Conservation (phyloP, 2,329 filamentous ascomycete genomes). For the Leptoxyphium fumago region DNA sequence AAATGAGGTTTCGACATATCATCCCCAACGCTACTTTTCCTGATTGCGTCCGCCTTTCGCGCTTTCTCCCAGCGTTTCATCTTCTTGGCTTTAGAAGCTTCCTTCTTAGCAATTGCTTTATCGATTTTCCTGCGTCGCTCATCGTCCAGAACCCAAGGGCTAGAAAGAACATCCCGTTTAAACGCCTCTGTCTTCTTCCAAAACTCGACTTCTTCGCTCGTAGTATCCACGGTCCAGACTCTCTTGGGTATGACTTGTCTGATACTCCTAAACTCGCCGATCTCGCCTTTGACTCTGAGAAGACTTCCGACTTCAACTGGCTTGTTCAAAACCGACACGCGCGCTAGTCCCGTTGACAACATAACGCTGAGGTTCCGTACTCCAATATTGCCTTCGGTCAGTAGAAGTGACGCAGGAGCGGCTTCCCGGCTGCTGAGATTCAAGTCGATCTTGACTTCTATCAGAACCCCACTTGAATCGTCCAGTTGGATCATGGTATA, state of each 20-base stretch:
- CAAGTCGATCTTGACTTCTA: slow-evolving; percentile 40
- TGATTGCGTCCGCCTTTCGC: slow-evolving; percentile 15
- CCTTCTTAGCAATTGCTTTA: slow-evolving; percentile 18
- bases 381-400: slow-evolving; percentile 21
- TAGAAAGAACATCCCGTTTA: slow-evolving; percentile 33
- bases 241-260: slow-evolving; percentile 43
- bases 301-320: slow-evolving; percentile 32
- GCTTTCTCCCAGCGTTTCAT: slow-evolving; percentile 20
- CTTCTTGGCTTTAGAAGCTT: slow-evolving; percentile 20
- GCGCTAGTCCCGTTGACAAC: slow-evolving; percentile 25
- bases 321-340: slow-evolving; percentile 25
- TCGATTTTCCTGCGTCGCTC: slow-evolving; percentile 30
- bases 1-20: slow-evolving; percentile 2
- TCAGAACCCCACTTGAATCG: slow-evolving; percentile 43
- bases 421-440: slow-evolving; percentile 14
- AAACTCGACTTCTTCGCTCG: slow-evolving; percentile 39
- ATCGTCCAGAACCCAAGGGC: slow-evolving; percentile 37
- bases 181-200: slow-evolving; percentile 38
- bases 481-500: slow-evolving; percentile 41
- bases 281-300: slow-evolving; percentile 42
- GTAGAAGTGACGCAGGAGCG: slow-evolving; percentile 12
- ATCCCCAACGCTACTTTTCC: slow-evolving; percentile 11
- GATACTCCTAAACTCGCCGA: slow-evolving; percentile 34
- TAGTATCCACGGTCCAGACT: slow-evolving; percentile 33
- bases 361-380: slow-evolving; percentile 26